A percentile compares a stretch with the other conserved stretches of the same genome.
Conservation (phyloP, 140 eudicot species). For the Bidens hawaiensis region DNA sequence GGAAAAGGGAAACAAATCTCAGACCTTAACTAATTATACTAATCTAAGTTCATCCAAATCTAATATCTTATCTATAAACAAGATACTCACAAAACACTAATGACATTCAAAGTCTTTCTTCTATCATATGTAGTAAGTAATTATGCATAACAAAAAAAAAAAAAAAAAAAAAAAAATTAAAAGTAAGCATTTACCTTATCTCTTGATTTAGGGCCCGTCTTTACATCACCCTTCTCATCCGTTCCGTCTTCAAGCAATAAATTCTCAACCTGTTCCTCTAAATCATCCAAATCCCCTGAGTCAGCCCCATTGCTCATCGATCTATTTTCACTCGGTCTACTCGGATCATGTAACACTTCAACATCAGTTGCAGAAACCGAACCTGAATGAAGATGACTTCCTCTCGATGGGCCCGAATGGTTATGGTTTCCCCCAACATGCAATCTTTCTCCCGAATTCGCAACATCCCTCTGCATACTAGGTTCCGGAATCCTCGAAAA, state of each 20-base stretch:
- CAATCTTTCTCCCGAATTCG: conserved; percentile 16
- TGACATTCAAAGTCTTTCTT: not conserved
- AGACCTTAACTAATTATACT: not conserved
- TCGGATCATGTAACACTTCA: conserved; percentile 43
- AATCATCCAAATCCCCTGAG: conserved; percentile 42
- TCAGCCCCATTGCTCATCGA: conserved; percentile 8
- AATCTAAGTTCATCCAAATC: not conserved
- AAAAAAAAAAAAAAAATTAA: not conserved
- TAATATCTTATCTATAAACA: not conserved
- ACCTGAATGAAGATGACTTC: conserved; percentile 43
- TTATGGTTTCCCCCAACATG: conserved; percentile 9
- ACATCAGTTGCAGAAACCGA: conserved; percentile 18
- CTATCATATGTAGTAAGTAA: not conserved
- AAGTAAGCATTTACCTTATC: conserved; percentile 59
- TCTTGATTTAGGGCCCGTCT: conserved; percentile 47
- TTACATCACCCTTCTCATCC: conserved; percentile 38
- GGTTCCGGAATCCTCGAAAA: too few relatives aligned
- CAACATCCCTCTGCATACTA: too few relatives aligned
- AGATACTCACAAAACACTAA: not conserved
- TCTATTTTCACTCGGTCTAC: conserved; percentile 24
- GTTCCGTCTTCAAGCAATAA: conserved; percentile 58
- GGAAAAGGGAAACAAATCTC: not conserved
- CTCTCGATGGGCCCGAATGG: conserved; percentile 42
- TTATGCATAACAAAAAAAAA: not conserved
- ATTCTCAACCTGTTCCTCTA: conserved; percentile 52